A percentile compares a stretch with the other conserved stretches of the same genome.
phyloP scores from a whole-genome alignment of 345 rosid genomes.

The Eutrema yunnanense region DNA sequence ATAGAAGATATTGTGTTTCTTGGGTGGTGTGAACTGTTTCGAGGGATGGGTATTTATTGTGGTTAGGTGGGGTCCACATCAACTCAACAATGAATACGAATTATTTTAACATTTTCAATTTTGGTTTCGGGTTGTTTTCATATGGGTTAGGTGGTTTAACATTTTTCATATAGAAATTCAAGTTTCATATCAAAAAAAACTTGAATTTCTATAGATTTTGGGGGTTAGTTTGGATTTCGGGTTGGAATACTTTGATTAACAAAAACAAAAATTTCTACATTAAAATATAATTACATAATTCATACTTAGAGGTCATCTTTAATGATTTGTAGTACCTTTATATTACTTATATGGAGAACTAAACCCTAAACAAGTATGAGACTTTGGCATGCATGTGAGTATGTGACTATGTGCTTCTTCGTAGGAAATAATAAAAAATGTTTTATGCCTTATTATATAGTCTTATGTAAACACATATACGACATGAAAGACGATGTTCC shows the following conservation, averaged over 20 bases:
- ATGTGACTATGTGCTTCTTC: background rate
- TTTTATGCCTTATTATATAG: background rate
- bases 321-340: too few relatives aligned
- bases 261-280: too few relatives aligned
- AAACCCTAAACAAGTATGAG: background rate
- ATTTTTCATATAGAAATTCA: too few relatives aligned
- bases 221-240: too few relatives aligned
- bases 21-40: conserved; percentile 15
- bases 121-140: too few relatives aligned
- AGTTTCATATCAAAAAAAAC: too few relatives aligned
- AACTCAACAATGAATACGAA: background rate
- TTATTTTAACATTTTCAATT: background rate
- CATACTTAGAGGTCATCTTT: background rate
- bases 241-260: too few relatives aligned
- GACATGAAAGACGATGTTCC: background rate
- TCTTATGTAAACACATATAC: background rate
- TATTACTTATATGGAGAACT: background rate
- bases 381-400: background rate
- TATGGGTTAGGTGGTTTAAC: too few relatives aligned
- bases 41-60: conserved; percentile 6
- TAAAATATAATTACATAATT: background rate
- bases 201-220: too few relatives aligned
- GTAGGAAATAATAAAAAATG: background rate
- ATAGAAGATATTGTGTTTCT: background rate
- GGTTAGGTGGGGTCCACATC: background rate